Evolutionary conservation across 83 land plant genomes (phyloP).

Genomic region (Isoetes engelmannii): DNA sequence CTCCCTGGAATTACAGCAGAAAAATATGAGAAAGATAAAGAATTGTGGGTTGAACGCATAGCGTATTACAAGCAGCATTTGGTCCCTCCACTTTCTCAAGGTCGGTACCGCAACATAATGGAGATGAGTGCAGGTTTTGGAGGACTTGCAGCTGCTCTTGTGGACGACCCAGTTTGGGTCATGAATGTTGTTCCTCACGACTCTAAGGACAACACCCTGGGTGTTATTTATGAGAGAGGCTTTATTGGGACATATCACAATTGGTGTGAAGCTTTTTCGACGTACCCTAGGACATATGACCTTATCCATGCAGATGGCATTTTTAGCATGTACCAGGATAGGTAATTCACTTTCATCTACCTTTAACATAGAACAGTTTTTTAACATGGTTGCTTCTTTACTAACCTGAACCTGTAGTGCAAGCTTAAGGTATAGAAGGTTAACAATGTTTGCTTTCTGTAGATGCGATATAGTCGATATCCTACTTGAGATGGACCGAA

Average conservation of each 20-base stretch:
- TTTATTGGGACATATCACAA: conserved; percentile 60
- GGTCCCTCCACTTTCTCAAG: conserved; percentile 27
- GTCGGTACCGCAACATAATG: conserved; percentile 38
- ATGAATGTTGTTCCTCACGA: conserved; percentile 42
- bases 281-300: conserved; percentile 27
- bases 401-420: neutral
- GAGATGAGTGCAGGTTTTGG: conserved; percentile 29
- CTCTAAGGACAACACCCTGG: conserved; percentile 45
- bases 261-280: conserved; percentile 42
- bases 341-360: neutral
- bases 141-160: conserved; percentile 25
- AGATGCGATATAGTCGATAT: conserved; percentile 20
- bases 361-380: neutral
- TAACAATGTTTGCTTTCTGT: neutral
- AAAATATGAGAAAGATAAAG: conserved; percentile 21
- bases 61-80: conserved; percentile 28
- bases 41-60: conserved; percentile 27
- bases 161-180: conserved; percentile 15
- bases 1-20: conserved; percentile 31
- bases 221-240: conserved; percentile 60
- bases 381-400: no score
- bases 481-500: conserved; percentile 25
- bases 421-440: neutral
- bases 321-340: conserved; percentile 21
- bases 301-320: conserved; percentile 20